These are phyloP conservation scores for Penicillium brevicompactum DNA, from an alignment of 2,329 filamentous ascomycete species.

Conservation along the genomic window DNA sequence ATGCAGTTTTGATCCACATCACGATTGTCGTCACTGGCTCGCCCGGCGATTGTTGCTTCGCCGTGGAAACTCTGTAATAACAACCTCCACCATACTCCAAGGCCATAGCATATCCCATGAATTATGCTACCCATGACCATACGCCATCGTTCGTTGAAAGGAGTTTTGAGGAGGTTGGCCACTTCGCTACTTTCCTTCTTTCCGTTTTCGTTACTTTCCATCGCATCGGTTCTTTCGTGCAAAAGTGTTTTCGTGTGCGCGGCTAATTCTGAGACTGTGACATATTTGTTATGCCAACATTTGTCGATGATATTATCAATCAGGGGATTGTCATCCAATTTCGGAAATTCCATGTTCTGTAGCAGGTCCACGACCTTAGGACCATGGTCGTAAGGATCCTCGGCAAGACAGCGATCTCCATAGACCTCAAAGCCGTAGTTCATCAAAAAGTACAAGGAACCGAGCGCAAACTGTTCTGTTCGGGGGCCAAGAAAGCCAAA, in stretches of 20 bases:
- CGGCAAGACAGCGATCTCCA: constrained; percentile 25
- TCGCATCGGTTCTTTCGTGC: too few relatives aligned
- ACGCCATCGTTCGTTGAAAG: background rate
- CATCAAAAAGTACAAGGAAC: constrained; percentile 34
- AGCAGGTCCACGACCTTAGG: constrained; percentile 25
- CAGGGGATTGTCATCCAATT: constrained; percentile 23
- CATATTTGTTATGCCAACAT: constrained; percentile 28
- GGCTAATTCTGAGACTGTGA: constrained; percentile 21
- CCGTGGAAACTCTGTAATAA: too few relatives aligned
- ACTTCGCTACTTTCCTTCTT: background rate
- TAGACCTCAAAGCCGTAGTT: constrained; percentile 37
- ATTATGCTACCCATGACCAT: constrained; percentile 9
- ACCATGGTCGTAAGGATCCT: constrained; percentile 27
- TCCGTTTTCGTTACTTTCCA: too few relatives aligned
- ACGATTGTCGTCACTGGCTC: constrained; percentile 2
- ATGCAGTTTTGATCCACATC: constrained; percentile 2
- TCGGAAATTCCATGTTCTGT: constrained; percentile 27
- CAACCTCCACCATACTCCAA: too few relatives aligned
- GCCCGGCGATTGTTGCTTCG: background rate
- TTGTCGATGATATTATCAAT: constrained; percentile 28
- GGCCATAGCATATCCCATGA: background rate
- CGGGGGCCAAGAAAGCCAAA: constrained; percentile 21
- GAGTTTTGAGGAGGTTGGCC: too few relatives aligned
- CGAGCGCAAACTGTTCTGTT: constrained; percentile 22
- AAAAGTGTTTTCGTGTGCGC: constrained; percentile 12